Percentiles rank a stretch among this genome's conserved stretches.
phyloP scores from a whole-genome alignment of 2,329 filamentous ascomycete species.

The Cercospora sp. region DNA sequence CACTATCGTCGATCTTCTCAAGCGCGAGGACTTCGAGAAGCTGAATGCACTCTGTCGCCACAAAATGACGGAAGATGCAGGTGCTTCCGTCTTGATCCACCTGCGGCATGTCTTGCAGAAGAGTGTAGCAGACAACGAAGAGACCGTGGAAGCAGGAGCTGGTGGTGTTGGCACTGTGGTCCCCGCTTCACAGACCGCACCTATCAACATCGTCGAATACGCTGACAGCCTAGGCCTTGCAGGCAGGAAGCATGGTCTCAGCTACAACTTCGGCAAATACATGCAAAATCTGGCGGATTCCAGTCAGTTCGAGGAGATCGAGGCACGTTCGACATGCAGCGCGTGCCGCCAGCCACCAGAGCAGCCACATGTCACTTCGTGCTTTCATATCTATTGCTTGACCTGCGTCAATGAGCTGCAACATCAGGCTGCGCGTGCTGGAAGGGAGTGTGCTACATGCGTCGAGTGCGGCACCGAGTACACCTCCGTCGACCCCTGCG shows the following conservation, averaged over 20 bases:
- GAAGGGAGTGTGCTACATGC: constrained; percentile 36
- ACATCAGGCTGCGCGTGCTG: constrained; percentile 34
- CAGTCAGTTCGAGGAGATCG: constrained; percentile 42
- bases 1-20: constrained; percentile 49
- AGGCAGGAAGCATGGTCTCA: constrained; percentile 42
- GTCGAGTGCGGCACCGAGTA: constrained; percentile 40
- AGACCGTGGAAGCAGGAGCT: constrained; percentile 22
- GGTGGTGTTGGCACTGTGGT: constrained; percentile 26
- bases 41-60: constrained; percentile 36
- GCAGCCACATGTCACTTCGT: constrained; percentile 51
- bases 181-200: constrained; percentile 22
- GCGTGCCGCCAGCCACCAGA: constrained; percentile 46
- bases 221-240: constrained; percentile 16
- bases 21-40: constrained; percentile 48
- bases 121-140: constrained; percentile 12
- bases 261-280: constrained; percentile 45
- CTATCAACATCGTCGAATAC: constrained; percentile 24
- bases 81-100: constrained; percentile 22
- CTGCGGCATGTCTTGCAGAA: constrained; percentile 28
- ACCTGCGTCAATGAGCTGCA: constrained; percentile 47
- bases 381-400: constrained; percentile 58
- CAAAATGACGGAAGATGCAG: constrained; percentile 22
- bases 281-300: constrained; percentile 41
- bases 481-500: constrained; percentile 11
- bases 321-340: constrained; percentile 43